phyloP scores from a whole-genome alignment of 1,284 basidiomycete species.

The Coniferiporia weirii region DNA sequence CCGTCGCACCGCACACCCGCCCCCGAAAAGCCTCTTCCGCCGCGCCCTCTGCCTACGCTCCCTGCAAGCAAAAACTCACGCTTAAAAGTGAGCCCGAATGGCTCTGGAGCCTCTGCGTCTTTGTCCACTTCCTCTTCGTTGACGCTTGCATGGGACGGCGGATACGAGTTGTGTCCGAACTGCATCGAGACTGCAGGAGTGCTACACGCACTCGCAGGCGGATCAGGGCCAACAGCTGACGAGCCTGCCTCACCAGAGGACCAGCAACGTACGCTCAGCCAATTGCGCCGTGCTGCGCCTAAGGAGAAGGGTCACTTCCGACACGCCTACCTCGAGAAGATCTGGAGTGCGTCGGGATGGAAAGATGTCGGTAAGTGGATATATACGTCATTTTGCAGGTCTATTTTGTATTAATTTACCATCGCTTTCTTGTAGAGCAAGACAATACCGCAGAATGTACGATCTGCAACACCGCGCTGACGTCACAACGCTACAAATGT shows the following conservation, averaged over 20 bases:
- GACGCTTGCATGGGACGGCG: constrained; percentile 26
- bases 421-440: constrained; percentile 46
- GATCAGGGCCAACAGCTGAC: constrained; percentile 41
- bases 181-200: constrained; percentile 78
- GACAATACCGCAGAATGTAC: constrained; percentile 72
- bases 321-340: constrained; percentile 80
- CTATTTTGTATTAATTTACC: neutral
- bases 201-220: constrained; percentile 60
- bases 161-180: constrained; percentile 78
- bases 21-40: neutral
- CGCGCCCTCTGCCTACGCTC: constrained; percentile 12
- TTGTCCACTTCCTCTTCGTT: constrained; percentile 21
- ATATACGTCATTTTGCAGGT: neutral
- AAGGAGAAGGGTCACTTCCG: constrained; percentile 65
- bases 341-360: constrained; percentile 80
- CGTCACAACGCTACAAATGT: constrained; percentile 75
- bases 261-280: constrained; percentile 20
- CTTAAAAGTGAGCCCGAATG: constrained; percentile 12
- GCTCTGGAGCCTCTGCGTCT: constrained; percentile 9
- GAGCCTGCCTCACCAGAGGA: constrained; percentile 39
- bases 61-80: constrained; percentile 16
- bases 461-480: constrained; percentile 63
- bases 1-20: constrained; percentile 11
- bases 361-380: constrained; percentile 71
- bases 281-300: constrained; percentile 60